Evolutionary conservation across 2,329 filamentous ascomycete species (phyloP), one percentile per base, ranked within the genome.

Genomic region (Alternaria postmessia): DNA sequence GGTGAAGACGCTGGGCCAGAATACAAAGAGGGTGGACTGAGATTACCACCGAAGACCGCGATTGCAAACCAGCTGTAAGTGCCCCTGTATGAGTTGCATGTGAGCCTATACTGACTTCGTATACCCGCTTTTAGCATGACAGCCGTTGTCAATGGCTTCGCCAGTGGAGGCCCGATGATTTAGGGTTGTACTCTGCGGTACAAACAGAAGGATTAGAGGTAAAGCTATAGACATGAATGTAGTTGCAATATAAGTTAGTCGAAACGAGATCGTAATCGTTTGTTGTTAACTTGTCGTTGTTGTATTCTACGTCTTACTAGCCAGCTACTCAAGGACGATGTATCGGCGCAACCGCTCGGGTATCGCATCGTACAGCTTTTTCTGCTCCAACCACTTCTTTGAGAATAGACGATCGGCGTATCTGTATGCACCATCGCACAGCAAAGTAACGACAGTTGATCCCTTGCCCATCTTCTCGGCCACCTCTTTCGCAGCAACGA

Each of bases 381-480:
- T 99, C 73, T 89, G 88, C 78, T 89, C 85, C 68, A 99, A 81
- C 95, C 95, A 99, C 79, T 91, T 94, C 78, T 88, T 88, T 46
- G 92, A 96, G 82, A 99, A 99, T 63, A 99, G 79, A 36, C 95
- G 86, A 66, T 99, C 95, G 5, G 95, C 95, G 78, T 99, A 99
- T 74, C 95, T 84, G 77, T 99, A 98, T n/a, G 95, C 95, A 61
- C 95, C 95, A 77, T 99, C 95, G 75, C 93, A 97, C 44, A 99
- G 86, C 58, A 98, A 87, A 1, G 95, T 99, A 47, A 98, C 95
- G 24, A 99, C 91, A 0, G 92, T 97, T 78, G 94, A 88, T 9
- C 94, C 94, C 69, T 88, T 90, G 32, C 95, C 95, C 63, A 99
- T 81, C 81, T 92, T 92, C 85, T 95, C 89, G 0, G 95, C 95